Conservation (phyloP, 2,329 filamentous ascomycete genomes). For the Cercospora sp. region DNA sequence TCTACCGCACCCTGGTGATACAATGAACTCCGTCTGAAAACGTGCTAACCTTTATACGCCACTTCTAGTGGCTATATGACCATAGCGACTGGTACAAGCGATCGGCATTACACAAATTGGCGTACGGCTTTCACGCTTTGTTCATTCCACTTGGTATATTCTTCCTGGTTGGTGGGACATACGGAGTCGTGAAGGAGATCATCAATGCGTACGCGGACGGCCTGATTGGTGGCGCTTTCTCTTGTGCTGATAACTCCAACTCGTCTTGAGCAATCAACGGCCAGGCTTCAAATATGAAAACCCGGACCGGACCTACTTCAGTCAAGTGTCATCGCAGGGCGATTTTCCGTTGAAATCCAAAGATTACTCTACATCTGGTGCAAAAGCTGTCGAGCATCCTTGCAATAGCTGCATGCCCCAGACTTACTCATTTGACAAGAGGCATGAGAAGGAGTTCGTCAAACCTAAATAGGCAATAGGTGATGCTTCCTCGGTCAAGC, state of each 20-base stretch:
- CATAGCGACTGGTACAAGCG: constrained; percentile 47
- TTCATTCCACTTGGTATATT: constrained; percentile 51
- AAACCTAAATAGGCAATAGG: background rate
- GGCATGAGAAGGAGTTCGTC: background rate
- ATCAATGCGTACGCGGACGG: constrained; percentile 53
- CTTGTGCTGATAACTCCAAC: constrained; percentile 51
- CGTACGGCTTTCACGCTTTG: constrained; percentile 46
- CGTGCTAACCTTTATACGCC: background rate
- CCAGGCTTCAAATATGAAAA: background rate
- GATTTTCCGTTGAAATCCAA: background rate
- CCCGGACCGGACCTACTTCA: background rate
- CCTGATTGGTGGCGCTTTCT: constrained; percentile 49
- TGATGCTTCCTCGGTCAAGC: background rate
- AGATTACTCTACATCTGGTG: background rate
- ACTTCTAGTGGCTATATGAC: constrained; percentile 50
- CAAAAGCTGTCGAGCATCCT: background rate
- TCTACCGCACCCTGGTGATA: background rate
- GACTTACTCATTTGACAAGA: background rate
- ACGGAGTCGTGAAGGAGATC: constrained; percentile 53
- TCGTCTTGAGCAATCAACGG: constrained; percentile 15
- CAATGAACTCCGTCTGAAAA: background rate
- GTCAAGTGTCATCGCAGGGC: background rate
- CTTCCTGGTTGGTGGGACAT: constrained; percentile 52
- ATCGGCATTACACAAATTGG: constrained; percentile 36
- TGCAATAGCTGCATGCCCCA: background rate